Evolutionary conservation across 148 eudicot genomes (phyloP).

Genomic region (Camellia japonica): DNA sequence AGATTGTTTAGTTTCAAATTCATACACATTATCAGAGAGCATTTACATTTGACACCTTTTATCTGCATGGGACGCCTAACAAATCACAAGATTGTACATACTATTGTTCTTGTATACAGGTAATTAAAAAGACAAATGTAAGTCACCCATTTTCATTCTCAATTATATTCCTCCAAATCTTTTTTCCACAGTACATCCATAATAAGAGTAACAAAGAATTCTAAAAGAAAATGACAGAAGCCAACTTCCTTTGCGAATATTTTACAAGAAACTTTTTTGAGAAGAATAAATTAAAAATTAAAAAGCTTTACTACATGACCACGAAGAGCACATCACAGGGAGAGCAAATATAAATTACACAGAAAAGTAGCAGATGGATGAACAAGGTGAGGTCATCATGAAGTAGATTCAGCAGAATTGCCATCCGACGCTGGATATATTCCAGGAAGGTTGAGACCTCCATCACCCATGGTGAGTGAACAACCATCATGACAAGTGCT

Average conservation of each 20-base stretch:
- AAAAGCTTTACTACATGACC: neutral
- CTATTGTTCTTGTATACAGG: neutral
- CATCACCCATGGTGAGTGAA: no score
- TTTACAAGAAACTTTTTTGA: neutral
- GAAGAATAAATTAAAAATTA: no score
- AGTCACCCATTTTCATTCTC: neutral
- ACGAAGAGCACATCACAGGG: neutral
- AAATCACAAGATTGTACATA: neutral
- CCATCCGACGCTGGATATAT: constrained; percentile 22
- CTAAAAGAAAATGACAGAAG: neutral
- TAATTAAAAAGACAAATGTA: neutral
- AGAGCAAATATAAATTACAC: neutral
- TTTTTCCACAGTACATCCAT: neutral
- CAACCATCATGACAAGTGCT: constrained; percentile 32
- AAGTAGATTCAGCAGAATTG: constrained; percentile 22
- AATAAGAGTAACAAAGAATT: neutral
- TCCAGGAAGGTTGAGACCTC: constrained; percentile 31
- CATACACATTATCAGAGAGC: neutral
- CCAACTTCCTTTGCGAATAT: neutral
- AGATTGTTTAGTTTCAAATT: neutral
- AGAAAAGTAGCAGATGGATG: neutral
- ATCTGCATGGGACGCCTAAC: neutral
- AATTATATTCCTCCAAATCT: neutral
- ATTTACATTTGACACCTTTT: neutral
- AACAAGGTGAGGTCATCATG: constrained; percentile 7